Evolutionary conservation across 805 yeast species (phyloP).

Genomic region (Scheffersomyces ergatensis): DNA sequence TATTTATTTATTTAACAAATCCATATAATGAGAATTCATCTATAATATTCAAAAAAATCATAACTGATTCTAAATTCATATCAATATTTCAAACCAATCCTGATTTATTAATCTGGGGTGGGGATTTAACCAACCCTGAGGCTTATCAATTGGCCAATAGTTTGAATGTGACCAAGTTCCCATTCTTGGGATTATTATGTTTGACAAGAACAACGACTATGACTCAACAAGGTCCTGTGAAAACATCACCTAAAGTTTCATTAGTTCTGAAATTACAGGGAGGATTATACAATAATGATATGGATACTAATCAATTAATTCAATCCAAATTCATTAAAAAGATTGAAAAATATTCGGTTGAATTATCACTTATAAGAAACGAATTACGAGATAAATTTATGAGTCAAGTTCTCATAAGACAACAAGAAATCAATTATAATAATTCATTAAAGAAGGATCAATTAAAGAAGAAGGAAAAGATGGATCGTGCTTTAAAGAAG

Average conservation of each 20-base stretch:
- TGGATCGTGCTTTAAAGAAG: slow-evolving; percentile 28
- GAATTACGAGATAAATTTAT: slow-evolving; percentile 62
- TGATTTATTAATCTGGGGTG: slow-evolving; percentile 79
- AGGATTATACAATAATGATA: slow-evolving; percentile 37
- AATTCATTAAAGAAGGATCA: slow-evolving; percentile 68
- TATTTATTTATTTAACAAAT: slow-evolving; percentile 71
- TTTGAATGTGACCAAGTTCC: slow-evolving; percentile 68
- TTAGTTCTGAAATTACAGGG: slow-evolving; percentile 67
- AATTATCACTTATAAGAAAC: slow-evolving; percentile 55
- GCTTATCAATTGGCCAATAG: slow-evolving; percentile 80
- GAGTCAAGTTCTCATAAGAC: slow-evolving; percentile 56
- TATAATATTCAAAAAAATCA: slow-evolving; percentile 50
- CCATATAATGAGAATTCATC: slow-evolving; percentile 64
- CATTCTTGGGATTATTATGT: slow-evolving; percentile 78
- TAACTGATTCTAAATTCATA: slow-evolving; percentile 51
- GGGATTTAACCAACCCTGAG: slow-evolving; percentile 77
- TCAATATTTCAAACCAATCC: slow-evolving; percentile 29
- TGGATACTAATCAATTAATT: slow-evolving; percentile 26
- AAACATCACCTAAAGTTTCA: slow-evolving; percentile 55
- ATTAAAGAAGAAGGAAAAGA: slow-evolving; percentile 36
- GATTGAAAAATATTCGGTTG: slow-evolving; percentile 58
- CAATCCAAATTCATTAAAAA: slow-evolving; percentile 41
- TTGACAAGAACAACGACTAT: slow-evolving; percentile 55
- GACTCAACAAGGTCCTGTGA: slow-evolving; percentile 55
- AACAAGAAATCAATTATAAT: slow-evolving; percentile 78